These are phyloP conservation scores for Pleoardoris graminearum DNA, from an alignment of 2,329 filamentous ascomycete genomes.

Conservation along the genomic window DNA sequence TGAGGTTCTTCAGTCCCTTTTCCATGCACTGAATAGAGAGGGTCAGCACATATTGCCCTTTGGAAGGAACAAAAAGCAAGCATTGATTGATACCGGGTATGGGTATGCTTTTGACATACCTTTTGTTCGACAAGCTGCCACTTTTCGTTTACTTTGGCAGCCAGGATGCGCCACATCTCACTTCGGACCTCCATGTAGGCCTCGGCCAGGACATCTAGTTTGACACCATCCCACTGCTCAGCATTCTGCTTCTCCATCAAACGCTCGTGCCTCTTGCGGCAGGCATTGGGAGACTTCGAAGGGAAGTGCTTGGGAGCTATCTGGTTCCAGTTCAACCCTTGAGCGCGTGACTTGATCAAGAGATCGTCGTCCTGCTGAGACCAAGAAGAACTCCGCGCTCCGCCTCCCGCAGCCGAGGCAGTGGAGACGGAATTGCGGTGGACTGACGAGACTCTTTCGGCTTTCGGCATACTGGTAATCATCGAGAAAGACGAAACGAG, in stretches of 20 bases:
- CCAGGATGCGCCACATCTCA: conserved; percentile 79
- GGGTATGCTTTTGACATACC: conserved; percentile 52
- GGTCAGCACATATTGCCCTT: conserved; percentile 11
- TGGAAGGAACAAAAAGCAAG: neutral
- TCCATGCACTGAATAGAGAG: conserved; percentile 71
- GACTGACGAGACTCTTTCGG: conserved; percentile 38
- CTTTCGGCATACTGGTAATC: conserved; percentile 51
- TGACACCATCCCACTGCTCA: conserved; percentile 77
- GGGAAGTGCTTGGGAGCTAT: conserved; percentile 79
- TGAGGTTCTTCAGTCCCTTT: conserved; percentile 79
- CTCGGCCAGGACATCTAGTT: conserved; percentile 72
- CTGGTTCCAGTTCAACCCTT: conserved; percentile 80
- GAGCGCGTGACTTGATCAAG: conserved; percentile 70
- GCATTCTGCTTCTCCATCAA: conserved; percentile 74
- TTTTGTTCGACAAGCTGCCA: conserved; percentile 77
- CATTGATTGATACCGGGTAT: neutral
- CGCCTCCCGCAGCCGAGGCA: conserved; percentile 32
- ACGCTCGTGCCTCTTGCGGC: conserved; percentile 85
- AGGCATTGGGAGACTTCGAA: conserved; percentile 77
- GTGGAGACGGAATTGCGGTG: conserved; percentile 39
- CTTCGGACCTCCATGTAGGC: conserved; percentile 79
- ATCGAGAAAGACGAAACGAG: conserved; percentile 24
- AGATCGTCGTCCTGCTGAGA: conserved; percentile 72
- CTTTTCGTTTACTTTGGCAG: conserved; percentile 60
- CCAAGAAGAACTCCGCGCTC: conserved; percentile 60